Evolutionary conservation across 768 basidiomycete species (phyloP), one percentile per base, ranked within the genome.

Genomic region (Daedaleopsis sinensis): DNA sequence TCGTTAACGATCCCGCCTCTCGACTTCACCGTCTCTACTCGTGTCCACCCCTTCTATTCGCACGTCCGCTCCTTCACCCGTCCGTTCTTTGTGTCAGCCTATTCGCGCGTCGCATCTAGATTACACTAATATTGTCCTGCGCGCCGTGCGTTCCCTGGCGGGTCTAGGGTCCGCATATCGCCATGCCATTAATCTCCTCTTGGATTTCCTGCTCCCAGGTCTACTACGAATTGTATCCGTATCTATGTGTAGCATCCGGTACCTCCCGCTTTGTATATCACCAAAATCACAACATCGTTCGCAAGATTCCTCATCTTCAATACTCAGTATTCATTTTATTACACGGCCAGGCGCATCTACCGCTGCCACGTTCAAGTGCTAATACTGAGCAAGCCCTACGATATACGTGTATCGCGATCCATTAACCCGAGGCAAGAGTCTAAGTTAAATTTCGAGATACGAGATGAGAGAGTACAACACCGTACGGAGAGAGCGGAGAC

Each of bases 401-500:
- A 37, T 38, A 8, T 43, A 21, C 39, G 35, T 8, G 42, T 37
- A 5, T 37, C 16, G 32, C 37, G 47, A 21, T 16, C 42, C 53
- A 59, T 55, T 52, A 63, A 37, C 10, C 44, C 37, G 21, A 53
- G 13, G 10, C 47, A 55, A 38, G 47, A 62, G 47, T 64, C 59
- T 65, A 55, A 32, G 11, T 65, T 68, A 67, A 46, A 63, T 59
- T 55, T 65, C 62, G 65, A 65, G 59, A 65, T 58, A 68, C 62
- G 4, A 65, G 58, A 18, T 42, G 39, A 42, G 64, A 57, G 43
- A 64, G 58, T 65, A 68, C 67, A 65, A 68, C 64, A 68, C 59
- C 61, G 59, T 57, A 62, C 57, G 57, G 38, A 48, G 18, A 13
- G 62, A 54, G 59, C n/a, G 27, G 21, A 62, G 56, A 64, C 53